Evolutionary conservation across 2,329 filamentous ascomycete species (phyloP).

Genomic region (Paracoccidioides brasiliensis): DNA sequence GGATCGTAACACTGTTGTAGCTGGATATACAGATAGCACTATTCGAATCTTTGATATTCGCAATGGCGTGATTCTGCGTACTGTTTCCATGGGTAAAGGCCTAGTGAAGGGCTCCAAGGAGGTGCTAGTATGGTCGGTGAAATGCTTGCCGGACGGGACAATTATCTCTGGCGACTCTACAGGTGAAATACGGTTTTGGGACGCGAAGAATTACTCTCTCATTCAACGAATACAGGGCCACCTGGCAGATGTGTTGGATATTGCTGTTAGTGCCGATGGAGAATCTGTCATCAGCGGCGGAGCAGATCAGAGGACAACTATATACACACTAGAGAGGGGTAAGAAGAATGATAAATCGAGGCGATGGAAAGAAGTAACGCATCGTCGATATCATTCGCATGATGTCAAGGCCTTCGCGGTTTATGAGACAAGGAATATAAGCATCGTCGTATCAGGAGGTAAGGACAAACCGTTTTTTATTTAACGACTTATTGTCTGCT

Average conservation of each 20-base stretch:
- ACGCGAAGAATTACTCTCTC: slow-evolving; percentile 81
- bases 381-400: slow-evolving; percentile 77
- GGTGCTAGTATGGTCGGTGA: slow-evolving; percentile 86
- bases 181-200: slow-evolving; percentile 86
- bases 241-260: slow-evolving; percentile 76
- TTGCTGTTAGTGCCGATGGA: slow-evolving; percentile 72
- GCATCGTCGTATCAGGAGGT: slow-evolving; percentile 86
- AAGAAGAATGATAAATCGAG: slow-evolving; percentile 40
- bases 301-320: slow-evolving; percentile 75
- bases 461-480: slow-evolving; percentile 20
- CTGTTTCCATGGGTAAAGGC: slow-evolving; percentile 75
- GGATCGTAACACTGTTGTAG: slow-evolving; percentile 65
- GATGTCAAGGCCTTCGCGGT: slow-evolving; percentile 91
- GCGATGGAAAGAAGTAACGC: slow-evolving; percentile 76
- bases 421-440: slow-evolving; percentile 72
- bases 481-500: background rate
- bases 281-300: slow-evolving; percentile 75
- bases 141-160: slow-evolving; percentile 71
- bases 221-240: slow-evolving; percentile 76
- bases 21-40: slow-evolving; percentile 92
- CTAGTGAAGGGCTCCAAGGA: slow-evolving; percentile 65
- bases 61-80: slow-evolving; percentile 60
- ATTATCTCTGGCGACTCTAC: slow-evolving; percentile 93
- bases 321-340: slow-evolving; percentile 53
- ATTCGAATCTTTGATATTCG: slow-evolving; percentile 82